Evolutionary conservation across 139 green algal genomes (phyloP), one percentile per base, ranked within the genome.

Genomic region (Tetraselmis chui): DNA sequence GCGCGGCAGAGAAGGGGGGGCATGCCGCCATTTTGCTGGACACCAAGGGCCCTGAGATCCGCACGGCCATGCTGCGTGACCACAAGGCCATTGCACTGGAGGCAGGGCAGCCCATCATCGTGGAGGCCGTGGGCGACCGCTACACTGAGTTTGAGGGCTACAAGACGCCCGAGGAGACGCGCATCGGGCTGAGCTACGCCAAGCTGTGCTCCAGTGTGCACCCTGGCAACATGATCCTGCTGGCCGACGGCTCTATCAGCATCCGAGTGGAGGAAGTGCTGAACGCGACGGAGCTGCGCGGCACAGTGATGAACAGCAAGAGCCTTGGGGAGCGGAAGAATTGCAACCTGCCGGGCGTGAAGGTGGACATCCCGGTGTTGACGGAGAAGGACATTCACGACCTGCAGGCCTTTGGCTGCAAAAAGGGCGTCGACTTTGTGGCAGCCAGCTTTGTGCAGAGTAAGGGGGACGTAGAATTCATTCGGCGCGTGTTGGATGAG

Each of bases 331-430:
- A 90, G 82, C 86, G 87, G 59, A 92, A 91, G 79, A 92, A 91
- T 82, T 79, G 84, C 82, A 91, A 93, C 84, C 87, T 93, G 82
- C 90, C 90, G 28, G 90, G 90, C 23, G 91, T 95, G 1, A 82
- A 92, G 28, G 92, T 96, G 59, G 91, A 96, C 80, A 89, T 96
- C 32, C 90, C 90, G n/a, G 90, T 94, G 74, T 83, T 94, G 32
- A 91, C 87, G 31, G 85, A 88, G 26, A 92, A 94, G 83, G 89
- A 94, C 84, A 89, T 94, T 31, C 79, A 89, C 26, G 91, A 94
- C 83, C 80, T 94, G 67, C 82, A 91, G 84, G 83, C 90, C 77
- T 94, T 92, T 82, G 86, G 83, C 5, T 86, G 82, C 28, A 90
- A 90, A 83, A 86, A 94, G 74, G n/a, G 80, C 24, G 58, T 91